Percentiles rank a stretch among this genome's conserved stretches.
Evolutionary conservation across 257 asterid species (phyloP).

Genomic region (Verbascum thapsus): DNA sequence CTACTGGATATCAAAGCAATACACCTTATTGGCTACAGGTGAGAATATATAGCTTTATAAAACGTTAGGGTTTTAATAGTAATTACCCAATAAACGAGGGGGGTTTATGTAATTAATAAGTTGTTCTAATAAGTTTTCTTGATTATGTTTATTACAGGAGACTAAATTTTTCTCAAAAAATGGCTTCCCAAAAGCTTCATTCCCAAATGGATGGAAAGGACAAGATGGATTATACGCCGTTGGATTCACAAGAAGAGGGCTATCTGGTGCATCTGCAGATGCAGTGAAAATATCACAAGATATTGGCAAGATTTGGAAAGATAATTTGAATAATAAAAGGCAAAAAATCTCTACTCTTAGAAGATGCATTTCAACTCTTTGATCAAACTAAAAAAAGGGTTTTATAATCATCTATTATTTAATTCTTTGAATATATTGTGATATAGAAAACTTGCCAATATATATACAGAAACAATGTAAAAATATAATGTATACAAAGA

Average conservation of each 20-base stretch:
- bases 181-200: constrained; percentile 63
- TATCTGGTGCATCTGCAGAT: constrained; percentile 64
- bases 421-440: constrained; percentile 13
- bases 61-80: too few species aligned
- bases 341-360: constrained; percentile 52
- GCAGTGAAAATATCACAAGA: constrained; percentile 59
- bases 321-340: constrained; percentile 53
- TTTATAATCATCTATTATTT: constrained; percentile 8
- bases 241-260: constrained; percentile 74
- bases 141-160: constrained; percentile 36
- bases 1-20: constrained; percentile 72
- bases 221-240: constrained; percentile 59
- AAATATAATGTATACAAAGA: background rate
- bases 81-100: too few species aligned
- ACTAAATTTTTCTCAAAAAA: constrained; percentile 49
- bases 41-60: constrained; percentile 1
- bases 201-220: constrained; percentile 74
- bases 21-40: constrained; percentile 70
- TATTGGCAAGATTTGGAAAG: constrained; percentile 55
- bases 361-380: constrained; percentile 60
- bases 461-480: background rate
- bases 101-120: too few species aligned
- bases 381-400: constrained; percentile 6
- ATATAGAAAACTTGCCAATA: background rate
- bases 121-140: background rate